A percentile compares a stretch with the other conserved stretches of the same genome.
Evolutionary conservation across 2,329 filamentous ascomycete genomes (phyloP).

Genomic region (Aspergillus texensis): DNA sequence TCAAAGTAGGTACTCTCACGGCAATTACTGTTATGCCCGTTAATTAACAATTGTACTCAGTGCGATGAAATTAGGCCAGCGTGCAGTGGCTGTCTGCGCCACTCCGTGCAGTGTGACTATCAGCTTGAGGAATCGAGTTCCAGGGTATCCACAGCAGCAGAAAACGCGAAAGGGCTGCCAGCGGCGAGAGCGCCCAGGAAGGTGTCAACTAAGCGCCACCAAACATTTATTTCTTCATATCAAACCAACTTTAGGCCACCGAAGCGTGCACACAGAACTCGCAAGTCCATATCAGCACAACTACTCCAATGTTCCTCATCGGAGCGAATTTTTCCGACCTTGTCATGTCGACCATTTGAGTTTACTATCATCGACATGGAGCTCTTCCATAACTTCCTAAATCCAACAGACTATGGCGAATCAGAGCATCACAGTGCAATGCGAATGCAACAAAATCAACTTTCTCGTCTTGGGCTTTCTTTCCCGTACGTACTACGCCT

Average conservation of each 20-base stretch:
- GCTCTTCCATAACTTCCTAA: slow-evolving; percentile 19
- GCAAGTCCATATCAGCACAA: background rate
- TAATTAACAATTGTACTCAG: background rate
- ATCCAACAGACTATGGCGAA: slow-evolving; percentile 11
- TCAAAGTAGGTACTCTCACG: slow-evolving; percentile 13
- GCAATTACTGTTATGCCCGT: background rate
- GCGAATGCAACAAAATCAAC: background rate
- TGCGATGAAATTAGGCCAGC: slow-evolving; percentile 17
- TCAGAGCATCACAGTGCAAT: background rate
- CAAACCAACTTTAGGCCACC: slow-evolving; percentile 11
- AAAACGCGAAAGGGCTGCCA: no score
- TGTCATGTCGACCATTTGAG: slow-evolving; percentile 14
- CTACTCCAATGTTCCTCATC: background rate
- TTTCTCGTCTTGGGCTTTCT: slow-evolving; percentile 12
- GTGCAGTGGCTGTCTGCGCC: slow-evolving; percentile 16
- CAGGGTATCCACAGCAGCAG: background rate
- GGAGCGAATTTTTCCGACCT: background rate
- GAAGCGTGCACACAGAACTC: slow-evolving; percentile 7
- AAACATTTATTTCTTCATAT: slow-evolving; percentile 12
- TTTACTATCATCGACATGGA: slow-evolving; percentile 19
- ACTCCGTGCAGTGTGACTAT: slow-evolving; percentile 15
- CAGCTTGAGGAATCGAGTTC: background rate
- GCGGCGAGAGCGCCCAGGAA: background rate
- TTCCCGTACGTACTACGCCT: slow-evolving; percentile 18
- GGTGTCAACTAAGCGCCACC: background rate